Base-by-base conservation (phyloP, 2,329 filamentous ascomycete genomes). In the Teratosphaeria pseudoeucalypti region DNA sequence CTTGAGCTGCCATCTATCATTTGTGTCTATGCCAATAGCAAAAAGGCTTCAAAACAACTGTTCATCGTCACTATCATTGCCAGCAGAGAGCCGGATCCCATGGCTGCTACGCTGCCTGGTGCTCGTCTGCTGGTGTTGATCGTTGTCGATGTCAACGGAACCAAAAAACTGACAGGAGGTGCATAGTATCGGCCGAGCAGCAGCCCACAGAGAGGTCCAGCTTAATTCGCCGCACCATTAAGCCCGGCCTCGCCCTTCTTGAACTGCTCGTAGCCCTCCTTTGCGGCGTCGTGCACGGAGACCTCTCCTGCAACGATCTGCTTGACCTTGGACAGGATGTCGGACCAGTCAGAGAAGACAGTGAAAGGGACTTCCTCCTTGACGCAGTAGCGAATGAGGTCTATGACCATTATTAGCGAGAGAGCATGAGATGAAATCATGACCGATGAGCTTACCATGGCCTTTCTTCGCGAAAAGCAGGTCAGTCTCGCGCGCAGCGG, bases 391-490 rank as follows among this genome's bases (percentile, higher is more conserved):
- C 82, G 85, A 63, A 96, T 87, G 59, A 97, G 82, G 74, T 97
- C 91, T 90, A 62, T 6, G 6, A 10, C 11, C 14, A 19, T 58
- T 49, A 57, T 37, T 32, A 52, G 10, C 53, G 52, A 32, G 4
- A 32, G 29, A 6, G 2, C 1, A 32, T 1, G 29, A 32, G 29
- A 32, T 4, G 52, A 60, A 16, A 43, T 47, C 23, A 23, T 32
- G 29, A n/a, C 3, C 27, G 52, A 1, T 37, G 34, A 19, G 59
- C 80, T 67, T 77, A 90, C 88, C 89, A 73, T 90, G 86, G 26
- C 90, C 92, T 64, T 88, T 87, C 81, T 96, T 96, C 57, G 92
- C 92, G 70, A 97, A 97, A 39, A 97, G 80, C 58, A 97, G 77
- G 73, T 97, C 91, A 2, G 92, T 96, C 79, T 97, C 92, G 67